These are phyloP conservation scores for Oryza brachyantha DNA, from an alignment of 176 grass and related monocot genomes.

Conservation along the genomic window DNA sequence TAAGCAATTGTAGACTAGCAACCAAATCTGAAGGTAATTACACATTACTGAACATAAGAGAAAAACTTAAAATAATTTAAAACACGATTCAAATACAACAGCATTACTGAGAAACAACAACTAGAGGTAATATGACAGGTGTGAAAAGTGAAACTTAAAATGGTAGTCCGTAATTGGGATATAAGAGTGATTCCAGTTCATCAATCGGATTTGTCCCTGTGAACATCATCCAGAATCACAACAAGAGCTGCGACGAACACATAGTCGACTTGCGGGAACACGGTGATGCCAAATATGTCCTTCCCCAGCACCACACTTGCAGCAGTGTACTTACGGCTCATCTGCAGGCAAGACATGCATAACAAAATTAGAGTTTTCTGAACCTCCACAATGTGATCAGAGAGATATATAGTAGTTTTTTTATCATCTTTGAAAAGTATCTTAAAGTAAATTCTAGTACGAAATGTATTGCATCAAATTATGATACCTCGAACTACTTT, in stretches of 20 bases:
- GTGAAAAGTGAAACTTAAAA: not conserved
- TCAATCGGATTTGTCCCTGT: constrained; percentile 21
- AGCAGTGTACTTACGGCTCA: constrained; percentile 47
- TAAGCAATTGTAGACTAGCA: not conserved
- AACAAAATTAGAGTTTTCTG: not conserved
- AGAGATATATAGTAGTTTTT: no score
- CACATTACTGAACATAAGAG: not conserved
- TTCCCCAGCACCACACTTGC: constrained; percentile 51
- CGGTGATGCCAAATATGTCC: constrained; percentile 52
- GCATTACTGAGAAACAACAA: not conserved
- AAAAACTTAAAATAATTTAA: not conserved
- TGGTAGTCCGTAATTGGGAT: not conserved
- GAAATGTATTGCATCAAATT: no score
- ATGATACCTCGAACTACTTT: no score
- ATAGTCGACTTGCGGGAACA: constrained; percentile 58
- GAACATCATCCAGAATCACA: constrained; percentile 68
- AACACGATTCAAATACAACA: not conserved
- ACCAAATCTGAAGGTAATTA: not conserved
- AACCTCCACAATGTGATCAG: not conserved
- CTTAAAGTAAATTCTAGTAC: no score
- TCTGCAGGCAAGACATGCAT: constrained; percentile 34
- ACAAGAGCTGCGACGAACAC: constrained; percentile 60
- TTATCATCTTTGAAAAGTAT: no score
- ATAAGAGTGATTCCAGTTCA: not conserved
- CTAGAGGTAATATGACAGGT: not conserved